A percentile compares a stretch with the other conserved stretches of the same genome.
Conservation (phyloP, 116 monocot species). For the Dioscorea cayenensis region DNA sequence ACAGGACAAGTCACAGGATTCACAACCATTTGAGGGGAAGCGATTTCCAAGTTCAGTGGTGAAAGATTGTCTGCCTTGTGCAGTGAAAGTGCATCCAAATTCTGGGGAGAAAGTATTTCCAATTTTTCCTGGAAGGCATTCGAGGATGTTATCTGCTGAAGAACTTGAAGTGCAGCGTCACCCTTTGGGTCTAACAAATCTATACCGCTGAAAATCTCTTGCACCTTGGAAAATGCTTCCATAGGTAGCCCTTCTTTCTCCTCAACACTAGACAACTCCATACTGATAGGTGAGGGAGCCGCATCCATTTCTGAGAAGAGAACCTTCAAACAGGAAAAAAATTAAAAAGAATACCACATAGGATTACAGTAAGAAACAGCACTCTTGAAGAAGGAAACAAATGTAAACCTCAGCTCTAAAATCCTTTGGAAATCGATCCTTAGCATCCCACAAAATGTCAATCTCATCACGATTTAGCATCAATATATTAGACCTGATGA, state of each 20-base stretch:
- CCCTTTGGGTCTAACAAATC: constrained; percentile 27
- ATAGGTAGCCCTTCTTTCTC: constrained; percentile 33
- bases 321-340: constrained; percentile 20
- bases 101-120: constrained; percentile 11
- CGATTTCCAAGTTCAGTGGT: constrained; percentile 10
- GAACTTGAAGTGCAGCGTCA: constrained; percentile 7
- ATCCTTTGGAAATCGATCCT: constrained; percentile 39
- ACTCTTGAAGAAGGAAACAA: not conserved
- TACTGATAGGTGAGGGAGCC: constrained; percentile 1
- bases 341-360: not conserved
- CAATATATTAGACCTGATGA: constrained; percentile 45
- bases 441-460: constrained; percentile 44
- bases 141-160: constrained; percentile 15
- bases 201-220: constrained; percentile 23
- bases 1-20: not conserved
- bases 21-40: constrained; percentile 7
- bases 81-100: not conserved
- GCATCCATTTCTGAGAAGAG: constrained; percentile 36
- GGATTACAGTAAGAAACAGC: not conserved
- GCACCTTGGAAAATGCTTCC: constrained; percentile 37
- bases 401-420: constrained; percentile 36
- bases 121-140: constrained; percentile 12
- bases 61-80: constrained; percentile 7
- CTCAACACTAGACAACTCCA: constrained; percentile 13
- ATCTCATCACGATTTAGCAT: constrained; percentile 41